Percentiles rank a stretch among this genome's conserved stretches.
Evolutionary conservation across 2,329 filamentous ascomycete genomes (phyloP).

Genomic region (Fusarium pseudoanthophilum): DNA sequence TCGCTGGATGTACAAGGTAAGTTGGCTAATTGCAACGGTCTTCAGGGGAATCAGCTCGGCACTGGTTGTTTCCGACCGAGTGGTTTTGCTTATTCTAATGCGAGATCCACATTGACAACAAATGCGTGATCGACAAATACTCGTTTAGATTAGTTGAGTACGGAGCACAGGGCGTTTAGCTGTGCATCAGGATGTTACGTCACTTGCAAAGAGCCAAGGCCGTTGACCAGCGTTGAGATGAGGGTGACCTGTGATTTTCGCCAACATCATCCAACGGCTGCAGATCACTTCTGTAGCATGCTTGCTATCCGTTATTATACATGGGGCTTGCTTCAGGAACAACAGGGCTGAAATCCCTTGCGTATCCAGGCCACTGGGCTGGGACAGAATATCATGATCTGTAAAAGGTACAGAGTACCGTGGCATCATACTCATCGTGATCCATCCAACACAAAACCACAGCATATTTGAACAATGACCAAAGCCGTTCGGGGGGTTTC

Average conservation of each 20-base stretch:
- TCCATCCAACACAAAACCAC: neutral
- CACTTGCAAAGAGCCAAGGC: neutral
- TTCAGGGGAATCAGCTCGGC: neutral
- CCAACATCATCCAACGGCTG: neutral
- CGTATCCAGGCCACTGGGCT: neutral
- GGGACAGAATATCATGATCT: neutral
- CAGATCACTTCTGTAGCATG: conserved; percentile 9
- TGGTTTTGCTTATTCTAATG: conserved; percentile 4
- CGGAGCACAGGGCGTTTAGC: neutral
- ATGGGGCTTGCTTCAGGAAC: neutral
- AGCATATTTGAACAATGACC: too few relatives aligned
- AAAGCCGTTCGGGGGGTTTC: too few relatives aligned
- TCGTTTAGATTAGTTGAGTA: too few relatives aligned
- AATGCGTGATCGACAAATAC: neutral
- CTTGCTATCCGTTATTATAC: neutral
- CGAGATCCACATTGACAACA: neutral
- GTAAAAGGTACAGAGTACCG: neutral
- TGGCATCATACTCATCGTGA: neutral
- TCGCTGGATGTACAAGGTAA: neutral
- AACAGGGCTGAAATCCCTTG: neutral
- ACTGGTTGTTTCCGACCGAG: neutral
- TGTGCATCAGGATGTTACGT: neutral
- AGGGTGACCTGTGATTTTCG: neutral
- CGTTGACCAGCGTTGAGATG: neutral
- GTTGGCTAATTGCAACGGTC: neutral